A percentile compares a stretch with the other conserved stretches of the same genome.
Conservation (phyloP, 2,329 filamentous ascomycete genomes). For the Calonectria ilicicola region DNA sequence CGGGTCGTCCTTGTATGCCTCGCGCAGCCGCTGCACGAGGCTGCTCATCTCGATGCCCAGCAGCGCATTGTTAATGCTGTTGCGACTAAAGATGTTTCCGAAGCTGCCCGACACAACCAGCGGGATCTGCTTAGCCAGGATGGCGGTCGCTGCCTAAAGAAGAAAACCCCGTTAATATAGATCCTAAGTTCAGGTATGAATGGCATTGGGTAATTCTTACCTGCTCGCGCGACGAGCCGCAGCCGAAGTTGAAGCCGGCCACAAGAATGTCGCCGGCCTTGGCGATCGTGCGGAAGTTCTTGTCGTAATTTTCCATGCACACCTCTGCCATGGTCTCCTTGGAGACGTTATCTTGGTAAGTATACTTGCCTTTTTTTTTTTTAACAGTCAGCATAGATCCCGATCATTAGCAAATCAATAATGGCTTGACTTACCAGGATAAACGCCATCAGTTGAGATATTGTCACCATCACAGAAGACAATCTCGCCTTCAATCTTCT, state of each 20-base stretch:
- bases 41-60: slow-evolving; percentile 78
- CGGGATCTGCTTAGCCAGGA: slow-evolving; percentile 83
- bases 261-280: slow-evolving; percentile 84
- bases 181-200: too few relatives aligned
- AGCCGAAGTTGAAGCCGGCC: slow-evolving; percentile 89
- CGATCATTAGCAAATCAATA: slow-evolving; percentile 6
- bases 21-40: slow-evolving; percentile 74
- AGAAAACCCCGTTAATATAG: too few relatives aligned
- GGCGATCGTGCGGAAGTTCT: slow-evolving; percentile 72
- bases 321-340: slow-evolving; percentile 86
- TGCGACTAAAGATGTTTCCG: slow-evolving; percentile 84
- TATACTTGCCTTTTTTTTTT: slow-evolving; percentile 78
- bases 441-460: slow-evolving; percentile 64
- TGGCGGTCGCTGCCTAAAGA: slow-evolving; percentile 86
- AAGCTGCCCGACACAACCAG: slow-evolving; percentile 86
- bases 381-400: too few relatives aligned
- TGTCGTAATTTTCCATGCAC: slow-evolving; percentile 95
- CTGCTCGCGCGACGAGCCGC: slow-evolving; percentile 78
- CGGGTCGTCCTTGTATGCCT: slow-evolving; percentile 63
- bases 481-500: slow-evolving; percentile 86
- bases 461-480: slow-evolving; percentile 66
- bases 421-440: too few relatives aligned
- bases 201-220: too few relatives aligned
- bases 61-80: slow-evolving; percentile 84
- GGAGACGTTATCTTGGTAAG: slow-evolving; percentile 88